These are phyloP conservation scores for Ceratocystiopsis minuta DNA, from an alignment of 2,329 filamentous ascomycete genomes.

Conservation along the genomic window DNA sequence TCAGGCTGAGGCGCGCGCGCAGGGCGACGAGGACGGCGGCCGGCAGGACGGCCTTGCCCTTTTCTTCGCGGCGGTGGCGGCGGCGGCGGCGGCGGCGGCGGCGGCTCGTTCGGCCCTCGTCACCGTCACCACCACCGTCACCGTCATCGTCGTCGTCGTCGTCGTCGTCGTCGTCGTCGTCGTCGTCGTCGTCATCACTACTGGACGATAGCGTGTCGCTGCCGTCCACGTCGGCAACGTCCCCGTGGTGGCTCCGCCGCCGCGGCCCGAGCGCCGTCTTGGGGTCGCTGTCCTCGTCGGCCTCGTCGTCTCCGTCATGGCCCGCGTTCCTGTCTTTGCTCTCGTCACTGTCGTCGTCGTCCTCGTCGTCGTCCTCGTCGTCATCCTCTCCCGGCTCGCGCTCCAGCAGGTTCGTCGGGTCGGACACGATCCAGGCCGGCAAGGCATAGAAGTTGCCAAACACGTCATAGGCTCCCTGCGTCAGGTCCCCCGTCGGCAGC, in stretches of 20 bases:
- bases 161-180: slow-evolving; percentile 1
- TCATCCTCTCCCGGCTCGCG: slow-evolving; percentile 10
- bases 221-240: too few species aligned
- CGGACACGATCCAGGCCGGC: slow-evolving; percentile 48
- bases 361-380: slow-evolving; percentile 8
- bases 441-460: slow-evolving; percentile 52
- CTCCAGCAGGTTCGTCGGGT: slow-evolving; percentile 39
- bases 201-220: too few species aligned
- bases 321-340: slow-evolving; percentile 1
- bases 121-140: too few species aligned
- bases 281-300: slow-evolving; percentile 1
- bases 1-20: slow-evolving; percentile 47
- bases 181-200: slow-evolving; percentile 2
- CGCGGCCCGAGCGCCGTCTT: not conserved
- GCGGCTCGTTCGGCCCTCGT: too few species aligned
- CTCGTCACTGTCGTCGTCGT: slow-evolving; percentile 3
- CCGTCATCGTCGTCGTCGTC: slow-evolving; percentile 5
- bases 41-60: slow-evolving; percentile 28
- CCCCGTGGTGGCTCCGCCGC: not conserved
- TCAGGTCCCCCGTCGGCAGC: slow-evolving; percentile 53
- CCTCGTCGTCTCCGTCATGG: not conserved
- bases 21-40: slow-evolving; percentile 32
- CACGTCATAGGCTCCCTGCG: slow-evolving; percentile 54
- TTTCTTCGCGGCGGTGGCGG: slow-evolving; percentile 25
- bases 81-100: slow-evolving; percentile 6